phyloP scores from a whole-genome alignment of 768 basidiomycete species.

The Trametes coccinea region DNA sequence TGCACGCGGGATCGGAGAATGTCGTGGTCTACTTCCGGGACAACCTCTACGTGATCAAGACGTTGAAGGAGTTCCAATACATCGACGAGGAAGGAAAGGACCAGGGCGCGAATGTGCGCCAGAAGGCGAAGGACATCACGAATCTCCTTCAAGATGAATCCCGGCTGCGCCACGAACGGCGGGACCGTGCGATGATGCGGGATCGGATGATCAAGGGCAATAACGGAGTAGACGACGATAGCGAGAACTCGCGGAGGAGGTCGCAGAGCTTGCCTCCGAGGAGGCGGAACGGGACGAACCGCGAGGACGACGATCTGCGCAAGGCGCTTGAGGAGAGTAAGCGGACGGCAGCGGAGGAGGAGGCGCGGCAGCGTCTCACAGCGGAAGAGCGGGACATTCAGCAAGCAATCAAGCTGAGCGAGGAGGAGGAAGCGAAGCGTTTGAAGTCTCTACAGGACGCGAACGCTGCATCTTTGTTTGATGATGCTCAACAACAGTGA shows the following conservation, averaged over 20 bases:
- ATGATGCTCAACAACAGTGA: constrained; percentile 80
- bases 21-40: constrained; percentile 98
- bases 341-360: constrained; percentile 67
- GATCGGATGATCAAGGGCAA: constrained; percentile 84
- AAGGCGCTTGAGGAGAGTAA: constrained; percentile 92
- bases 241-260: constrained; percentile 47
- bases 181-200: constrained; percentile 85
- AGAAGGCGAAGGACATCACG: constrained; percentile 98
- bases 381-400: constrained; percentile 84
- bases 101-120: constrained; percentile 96
- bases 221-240: constrained; percentile 36
- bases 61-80: constrained; percentile 97
- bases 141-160: constrained; percentile 86
- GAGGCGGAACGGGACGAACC: constrained; percentile 29
- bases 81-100: constrained; percentile 95
- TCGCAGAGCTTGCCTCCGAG: constrained; percentile 31
- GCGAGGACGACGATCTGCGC: constrained; percentile 82
- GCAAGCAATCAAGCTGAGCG: constrained; percentile 79
- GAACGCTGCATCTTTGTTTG: constrained; percentile 77
- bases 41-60: constrained; percentile 97
- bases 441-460: constrained; percentile 69
- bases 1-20: constrained; percentile 97
- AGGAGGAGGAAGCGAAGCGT: constrained; percentile 86
- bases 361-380: constrained; percentile 44
- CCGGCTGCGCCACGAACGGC: constrained; percentile 83